Evolutionary conservation across 148 eudicot species (phyloP).

Genomic region (Agrostemma githago): DNA sequence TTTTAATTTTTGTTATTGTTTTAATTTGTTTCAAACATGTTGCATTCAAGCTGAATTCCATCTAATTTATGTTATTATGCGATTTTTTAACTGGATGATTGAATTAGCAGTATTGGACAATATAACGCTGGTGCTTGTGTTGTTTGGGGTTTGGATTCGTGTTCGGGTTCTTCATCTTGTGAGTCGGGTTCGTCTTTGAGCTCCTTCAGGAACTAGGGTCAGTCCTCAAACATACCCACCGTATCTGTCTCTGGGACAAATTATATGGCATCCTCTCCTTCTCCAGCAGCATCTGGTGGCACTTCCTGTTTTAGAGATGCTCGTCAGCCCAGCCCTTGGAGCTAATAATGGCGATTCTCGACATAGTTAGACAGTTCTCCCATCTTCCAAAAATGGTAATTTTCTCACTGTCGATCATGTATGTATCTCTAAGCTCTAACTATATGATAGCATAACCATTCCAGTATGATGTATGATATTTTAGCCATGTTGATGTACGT

Average conservation of each 20-base stretch:
- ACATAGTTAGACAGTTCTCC: neutral
- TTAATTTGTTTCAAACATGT: too few species aligned
- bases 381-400: conserved; percentile 3
- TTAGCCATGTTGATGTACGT: neutral
- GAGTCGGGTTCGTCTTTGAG: too few species aligned
- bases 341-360: conserved; percentile 24
- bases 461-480: neutral
- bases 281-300: conserved; percentile 97
- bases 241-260: conserved; percentile 76
- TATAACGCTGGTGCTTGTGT: too few species aligned
- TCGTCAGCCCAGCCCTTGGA: conserved; percentile 83
- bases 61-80: too few species aligned
- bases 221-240: conserved; percentile 47
- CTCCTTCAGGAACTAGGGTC: conserved; percentile 60
- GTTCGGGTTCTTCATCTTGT: too few species aligned
- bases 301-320: conserved; percentile 77
- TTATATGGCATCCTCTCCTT: conserved; percentile 78
- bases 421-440: neutral
- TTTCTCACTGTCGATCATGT: neutral
- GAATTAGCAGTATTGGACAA: too few species aligned
- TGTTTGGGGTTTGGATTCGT: too few species aligned
- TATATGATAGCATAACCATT: neutral
- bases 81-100: too few species aligned
- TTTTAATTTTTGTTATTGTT: too few species aligned
- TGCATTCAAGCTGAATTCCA: too few species aligned